These are phyloP conservation scores for Graphilbum fragrans DNA, from an alignment of 2,329 filamentous ascomycete genomes.

Conservation along the genomic window DNA sequence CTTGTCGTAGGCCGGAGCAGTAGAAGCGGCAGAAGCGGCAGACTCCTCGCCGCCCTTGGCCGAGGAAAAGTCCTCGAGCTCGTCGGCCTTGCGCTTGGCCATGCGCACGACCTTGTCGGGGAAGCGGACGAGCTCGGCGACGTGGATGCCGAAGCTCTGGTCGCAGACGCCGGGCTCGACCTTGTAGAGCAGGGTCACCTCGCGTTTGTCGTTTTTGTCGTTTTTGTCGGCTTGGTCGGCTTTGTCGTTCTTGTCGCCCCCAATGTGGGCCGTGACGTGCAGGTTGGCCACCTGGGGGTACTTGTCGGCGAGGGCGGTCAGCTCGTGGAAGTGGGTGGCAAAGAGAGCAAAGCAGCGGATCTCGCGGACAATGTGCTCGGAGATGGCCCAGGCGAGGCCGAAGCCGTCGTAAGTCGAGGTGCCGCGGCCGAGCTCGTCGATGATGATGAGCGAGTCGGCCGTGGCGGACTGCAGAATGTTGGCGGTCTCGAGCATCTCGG, in stretches of 20 bases:
- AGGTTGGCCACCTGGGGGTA: constrained; percentile 84
- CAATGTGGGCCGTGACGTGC: constrained; percentile 91
- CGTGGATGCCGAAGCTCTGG: constrained; percentile 96
- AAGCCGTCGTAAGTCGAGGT: constrained; percentile 98
- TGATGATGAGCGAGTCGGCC: constrained; percentile 91
- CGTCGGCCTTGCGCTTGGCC: constrained; percentile 98
- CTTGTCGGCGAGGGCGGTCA: constrained; percentile 80
- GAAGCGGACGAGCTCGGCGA: constrained; percentile 91
- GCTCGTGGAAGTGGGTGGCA: constrained; percentile 95
- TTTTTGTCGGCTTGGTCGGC: constrained; percentile 19
- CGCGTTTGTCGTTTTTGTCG: constrained; percentile 46
- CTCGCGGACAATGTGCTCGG: constrained; percentile 90
- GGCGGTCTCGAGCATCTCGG: constrained; percentile 97
- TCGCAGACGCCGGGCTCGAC: constrained; percentile 93
- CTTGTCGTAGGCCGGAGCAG: constrained; percentile 45
- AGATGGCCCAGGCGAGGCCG: constrained; percentile 97
- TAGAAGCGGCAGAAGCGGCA: neutral
- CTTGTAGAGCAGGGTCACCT: constrained; percentile 94
- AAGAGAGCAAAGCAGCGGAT: constrained; percentile 93
- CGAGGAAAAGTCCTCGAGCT: constrained; percentile 86
- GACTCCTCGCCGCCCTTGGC: constrained; percentile 44
- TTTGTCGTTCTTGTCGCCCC: constrained; percentile 27
- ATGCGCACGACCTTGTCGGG: constrained; percentile 95
- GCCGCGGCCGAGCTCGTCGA: constrained; percentile 91
- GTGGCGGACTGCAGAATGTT: constrained; percentile 98